Percentiles rank a stretch among this genome's conserved stretches.
Conservation (phyloP, 176 grass and related monocot genomes). For the Coix lacrymajobi region DNA sequence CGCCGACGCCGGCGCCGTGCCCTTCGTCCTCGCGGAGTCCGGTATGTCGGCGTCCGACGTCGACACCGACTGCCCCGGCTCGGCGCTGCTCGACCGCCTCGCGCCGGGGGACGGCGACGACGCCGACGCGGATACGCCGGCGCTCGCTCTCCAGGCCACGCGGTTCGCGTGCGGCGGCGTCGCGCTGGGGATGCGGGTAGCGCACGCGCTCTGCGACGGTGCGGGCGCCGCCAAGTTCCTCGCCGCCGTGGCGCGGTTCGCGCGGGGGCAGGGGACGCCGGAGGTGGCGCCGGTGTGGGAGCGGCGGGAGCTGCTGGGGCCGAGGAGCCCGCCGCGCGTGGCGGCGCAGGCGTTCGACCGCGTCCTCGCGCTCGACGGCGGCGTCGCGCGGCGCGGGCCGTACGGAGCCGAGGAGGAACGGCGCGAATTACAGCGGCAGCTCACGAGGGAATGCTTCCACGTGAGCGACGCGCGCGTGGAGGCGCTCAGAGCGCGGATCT, state of each 20-base stretch:
- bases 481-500: constrained; percentile 28
- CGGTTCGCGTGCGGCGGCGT: constrained; percentile 55
- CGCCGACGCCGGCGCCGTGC: not conserved
- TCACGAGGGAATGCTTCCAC: constrained; percentile 55
- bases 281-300: constrained; percentile 41
- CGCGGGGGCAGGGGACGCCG: constrained; percentile 5
- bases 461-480: constrained; percentile 57
- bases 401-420: not conserved
- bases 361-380: constrained; percentile 32
- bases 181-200: constrained; percentile 67
- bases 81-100: constrained; percentile 38
- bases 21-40: constrained; percentile 32
- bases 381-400: constrained; percentile 17
- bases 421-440: not conserved
- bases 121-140: not conserved
- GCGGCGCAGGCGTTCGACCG: constrained; percentile 30
- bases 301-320: constrained; percentile 42
- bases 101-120: not conserved
- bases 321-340: constrained; percentile 32
- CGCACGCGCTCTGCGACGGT: constrained; percentile 72
- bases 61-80: constrained; percentile 30
- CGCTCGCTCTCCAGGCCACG: constrained; percentile 56
- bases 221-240: constrained; percentile 65
- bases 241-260: constrained; percentile 33
- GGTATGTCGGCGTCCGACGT: constrained; percentile 2